Evolutionary conservation across 2,329 filamentous ascomycete genomes (phyloP).

Genomic region (Penicillium griseofulvum): DNA sequence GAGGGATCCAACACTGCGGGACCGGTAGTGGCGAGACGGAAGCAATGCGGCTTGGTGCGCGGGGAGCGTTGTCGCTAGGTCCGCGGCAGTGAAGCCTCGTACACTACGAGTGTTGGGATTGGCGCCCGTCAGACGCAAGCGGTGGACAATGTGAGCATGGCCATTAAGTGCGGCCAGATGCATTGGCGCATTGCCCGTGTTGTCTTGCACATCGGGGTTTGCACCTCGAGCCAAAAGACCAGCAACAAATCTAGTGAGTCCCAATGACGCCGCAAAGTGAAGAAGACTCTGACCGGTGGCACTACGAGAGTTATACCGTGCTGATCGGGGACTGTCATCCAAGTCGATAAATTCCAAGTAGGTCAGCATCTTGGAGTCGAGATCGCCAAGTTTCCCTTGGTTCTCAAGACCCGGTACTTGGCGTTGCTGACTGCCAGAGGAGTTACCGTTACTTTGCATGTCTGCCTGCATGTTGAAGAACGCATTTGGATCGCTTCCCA

Average conservation of each 20-base stretch:
- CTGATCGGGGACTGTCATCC: conserved; percentile 67
- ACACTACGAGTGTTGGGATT: conserved; percentile 68
- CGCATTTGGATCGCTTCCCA: conserved; percentile 45
- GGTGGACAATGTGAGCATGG: conserved; percentile 71
- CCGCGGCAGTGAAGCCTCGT: conserved; percentile 67
- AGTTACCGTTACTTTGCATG: conserved; percentile 34
- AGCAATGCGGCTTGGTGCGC: conserved; percentile 64
- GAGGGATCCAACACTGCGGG: conserved; percentile 61
- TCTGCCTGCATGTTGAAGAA: conserved; percentile 50
- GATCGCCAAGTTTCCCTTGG: conserved; percentile 48
- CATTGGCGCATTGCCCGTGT: conserved; percentile 76
- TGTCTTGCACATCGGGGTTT: conserved; percentile 70
- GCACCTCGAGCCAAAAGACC: conserved; percentile 76
- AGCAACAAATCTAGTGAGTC: conserved; percentile 71
- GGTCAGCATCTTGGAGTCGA: conserved; percentile 68
- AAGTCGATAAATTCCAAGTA: conserved; percentile 77
- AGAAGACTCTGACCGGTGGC: conserved; percentile 76
- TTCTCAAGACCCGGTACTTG: conserved; percentile 45
- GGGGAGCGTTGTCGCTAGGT: conserved; percentile 65
- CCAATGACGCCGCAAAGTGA: conserved; percentile 73
- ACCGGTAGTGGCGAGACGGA: conserved; percentile 62
- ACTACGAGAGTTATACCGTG: conserved; percentile 64
- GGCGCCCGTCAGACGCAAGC: conserved; percentile 70
- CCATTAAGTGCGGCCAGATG: conserved; percentile 77
- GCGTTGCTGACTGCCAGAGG: conserved; percentile 45